Percentiles rank a stretch among this genome's conserved stretches.
Conservation (phyloP, 2,329 filamentous ascomycete species). For the Sarocladium brachiariae region DNA sequence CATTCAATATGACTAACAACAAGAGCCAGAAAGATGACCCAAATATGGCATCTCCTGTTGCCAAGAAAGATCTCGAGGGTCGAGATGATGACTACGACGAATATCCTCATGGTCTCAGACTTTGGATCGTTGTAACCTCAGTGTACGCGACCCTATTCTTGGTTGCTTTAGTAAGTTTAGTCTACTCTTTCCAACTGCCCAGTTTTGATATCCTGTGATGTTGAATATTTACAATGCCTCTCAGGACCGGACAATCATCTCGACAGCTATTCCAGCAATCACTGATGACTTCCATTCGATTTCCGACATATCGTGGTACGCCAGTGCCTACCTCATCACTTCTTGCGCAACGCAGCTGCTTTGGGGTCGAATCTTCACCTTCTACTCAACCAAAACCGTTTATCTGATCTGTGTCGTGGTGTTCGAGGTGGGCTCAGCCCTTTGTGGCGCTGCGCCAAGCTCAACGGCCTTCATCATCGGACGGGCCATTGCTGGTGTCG, state of each 20-base stretch:
- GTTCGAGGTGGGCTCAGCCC: constrained; percentile 47
- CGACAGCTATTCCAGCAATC: constrained; percentile 47
- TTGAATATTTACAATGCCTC: not conserved
- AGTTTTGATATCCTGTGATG: too few relatives aligned
- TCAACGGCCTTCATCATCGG: constrained; percentile 49
- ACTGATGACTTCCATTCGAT: constrained; percentile 51
- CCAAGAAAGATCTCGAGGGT: too few relatives aligned
- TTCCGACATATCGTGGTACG: constrained; percentile 59
- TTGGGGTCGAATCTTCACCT: constrained; percentile 48
- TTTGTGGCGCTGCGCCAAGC: constrained; percentile 48
- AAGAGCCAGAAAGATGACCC: not conserved
- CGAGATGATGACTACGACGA: not conserved
- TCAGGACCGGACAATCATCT: constrained; percentile 46
- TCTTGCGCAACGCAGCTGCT: constrained; percentile 31
- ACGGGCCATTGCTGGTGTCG: constrained; percentile 49
- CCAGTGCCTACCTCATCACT: constrained; percentile 41
- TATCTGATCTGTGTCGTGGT: constrained; percentile 42
- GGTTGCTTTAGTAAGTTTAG: not conserved
- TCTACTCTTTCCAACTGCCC: too few relatives aligned
- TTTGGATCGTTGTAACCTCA: not conserved
- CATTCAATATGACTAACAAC: too few relatives aligned
- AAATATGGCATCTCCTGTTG: not conserved
- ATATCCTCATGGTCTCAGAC: not conserved
- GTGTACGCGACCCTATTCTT: not conserved
- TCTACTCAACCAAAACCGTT: constrained; percentile 42